Evolutionary conservation across 2,329 filamentous ascomycete species (phyloP).

Genomic region (Thelonectria olida): DNA sequence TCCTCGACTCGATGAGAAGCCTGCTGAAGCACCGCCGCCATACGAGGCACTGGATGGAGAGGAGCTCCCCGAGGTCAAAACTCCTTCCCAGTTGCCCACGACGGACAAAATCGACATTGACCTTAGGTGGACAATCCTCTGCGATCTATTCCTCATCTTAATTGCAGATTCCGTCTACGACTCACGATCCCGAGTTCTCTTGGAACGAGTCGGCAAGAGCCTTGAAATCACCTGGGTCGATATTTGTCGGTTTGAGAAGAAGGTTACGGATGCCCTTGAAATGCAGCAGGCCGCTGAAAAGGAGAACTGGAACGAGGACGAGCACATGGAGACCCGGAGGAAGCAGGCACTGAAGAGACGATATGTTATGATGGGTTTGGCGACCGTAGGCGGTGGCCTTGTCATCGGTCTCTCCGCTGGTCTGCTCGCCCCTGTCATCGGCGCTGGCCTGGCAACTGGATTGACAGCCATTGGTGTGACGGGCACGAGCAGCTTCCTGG

Average conservation of each 20-base stretch:
- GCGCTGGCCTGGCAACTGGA: slow-evolving; percentile 90
- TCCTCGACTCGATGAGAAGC: slow-evolving; percentile 52
- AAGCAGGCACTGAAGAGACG: slow-evolving; percentile 84
- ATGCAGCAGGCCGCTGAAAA: slow-evolving; percentile 96
- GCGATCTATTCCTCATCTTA: slow-evolving; percentile 93
- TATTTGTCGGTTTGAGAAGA: slow-evolving; percentile 96
- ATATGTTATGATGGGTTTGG: slow-evolving; percentile 95
- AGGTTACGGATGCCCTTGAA: slow-evolving; percentile 93
- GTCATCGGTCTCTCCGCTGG: slow-evolving; percentile 96
- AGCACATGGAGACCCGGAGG: slow-evolving; percentile 86
- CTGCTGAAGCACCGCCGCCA: slow-evolving; percentile 63
- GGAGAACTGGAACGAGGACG: slow-evolving; percentile 97
- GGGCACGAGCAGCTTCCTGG: slow-evolving; percentile 88
- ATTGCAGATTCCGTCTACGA: slow-evolving; percentile 97
- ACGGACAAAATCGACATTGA: slow-evolving; percentile 93
- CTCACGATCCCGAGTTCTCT: slow-evolving; percentile 81
- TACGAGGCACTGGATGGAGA: slow-evolving; percentile 73
- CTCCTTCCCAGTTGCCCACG: slow-evolving; percentile 81
- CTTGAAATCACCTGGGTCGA: slow-evolving; percentile 90
- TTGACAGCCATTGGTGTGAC: slow-evolving; percentile 95
- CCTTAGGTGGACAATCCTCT: slow-evolving; percentile 94
- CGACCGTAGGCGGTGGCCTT: slow-evolving; percentile 92
- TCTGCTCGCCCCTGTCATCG: slow-evolving; percentile 90
- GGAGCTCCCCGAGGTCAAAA: slow-evolving; percentile 81
- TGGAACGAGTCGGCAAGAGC: slow-evolving; percentile 84